Evolutionary conservation across 306 rosid genomes (phyloP), one percentile per base, ranked within the genome.

Genomic region (Trichosanthes cucumerina): DNA sequence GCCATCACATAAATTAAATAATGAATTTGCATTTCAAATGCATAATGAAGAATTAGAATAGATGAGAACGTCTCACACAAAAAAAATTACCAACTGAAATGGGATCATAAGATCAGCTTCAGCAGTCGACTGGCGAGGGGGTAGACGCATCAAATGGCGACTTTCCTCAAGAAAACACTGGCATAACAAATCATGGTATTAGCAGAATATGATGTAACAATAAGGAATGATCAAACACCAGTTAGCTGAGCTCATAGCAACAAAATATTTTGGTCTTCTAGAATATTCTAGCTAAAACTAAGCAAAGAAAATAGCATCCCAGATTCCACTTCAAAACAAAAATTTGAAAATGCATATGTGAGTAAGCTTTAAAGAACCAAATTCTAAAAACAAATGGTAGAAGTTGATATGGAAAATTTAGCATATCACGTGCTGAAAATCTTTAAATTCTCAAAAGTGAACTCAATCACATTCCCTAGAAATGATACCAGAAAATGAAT

Each of bases 81-180:
- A 39, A 49, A 34, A 33, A 78, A 92, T 76, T 80, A 96, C 99
- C 90, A 96, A 90, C 86, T 96, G 96, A 87, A 96, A 96, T 63
- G 98, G 98, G 79, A 92, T 87, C 93, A 89, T 87, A 73, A 96
- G 97, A 87, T 96, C 99, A 76, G 98, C 99, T 90, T 96, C 99
- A 59, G 97, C 96, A 76, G 98, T 96, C 80, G 99, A 91, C 65
- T 92, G 97, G 62, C 96, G 98, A 59, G 99, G 97, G 75, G 99
- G 99, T 84, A 96, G 84, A 24, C 91, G 91, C 99, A 96, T 92
- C 83, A 96, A 83, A 72, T 88, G 92, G 49, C 97, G 90, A 81
- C 98, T 92, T 83, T 96, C 99, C 87, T 96, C 99, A 58, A 96
- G 99, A 86, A 96, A 96, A 85, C 96, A 92, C 98, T 93, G 78